Percentiles rank a stretch among this genome's conserved stretches.
Evolutionary conservation across 1,284 basidiomycete species (phyloP).

Genomic region (Puccinia horiana): DNA sequence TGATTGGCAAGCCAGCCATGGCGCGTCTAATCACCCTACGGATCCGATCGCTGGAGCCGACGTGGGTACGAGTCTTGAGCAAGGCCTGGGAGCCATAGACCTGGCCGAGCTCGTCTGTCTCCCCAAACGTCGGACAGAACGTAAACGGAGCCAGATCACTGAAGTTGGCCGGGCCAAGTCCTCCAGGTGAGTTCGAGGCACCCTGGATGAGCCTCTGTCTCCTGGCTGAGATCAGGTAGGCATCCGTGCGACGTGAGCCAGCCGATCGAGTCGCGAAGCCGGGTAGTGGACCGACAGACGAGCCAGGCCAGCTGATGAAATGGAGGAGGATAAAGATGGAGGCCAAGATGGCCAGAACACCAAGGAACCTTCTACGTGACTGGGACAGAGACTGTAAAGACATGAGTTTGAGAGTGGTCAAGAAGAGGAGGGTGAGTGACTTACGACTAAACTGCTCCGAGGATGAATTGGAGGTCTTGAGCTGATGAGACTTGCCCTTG

Average conservation of each 20-base stretch:
- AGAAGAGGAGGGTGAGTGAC: background rate
- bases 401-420: background rate
- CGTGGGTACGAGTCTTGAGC: slow-evolving; percentile 73
- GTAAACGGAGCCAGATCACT: slow-evolving; percentile 73
- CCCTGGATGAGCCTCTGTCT: slow-evolving; percentile 42
- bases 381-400: background rate
- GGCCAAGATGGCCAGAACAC: slow-evolving; percentile 24
- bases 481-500: background rate
- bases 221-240: slow-evolving; percentile 48
- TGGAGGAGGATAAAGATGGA: slow-evolving; percentile 43
- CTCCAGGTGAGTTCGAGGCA: slow-evolving; percentile 15
- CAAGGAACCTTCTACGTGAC: slow-evolving; percentile 40
- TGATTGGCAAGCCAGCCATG: slow-evolving; percentile 79
- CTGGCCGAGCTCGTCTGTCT: slow-evolving; percentile 72
- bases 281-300: slow-evolving; percentile 26
- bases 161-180: slow-evolving; percentile 47
- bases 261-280: slow-evolving; percentile 43
- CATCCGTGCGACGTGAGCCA: slow-evolving; percentile 41
- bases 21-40: slow-evolving; percentile 81
- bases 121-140: slow-evolving; percentile 84
- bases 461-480: slow-evolving; percentile 15
- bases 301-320: slow-evolving; percentile 45
- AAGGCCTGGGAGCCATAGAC: slow-evolving; percentile 77
- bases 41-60: slow-evolving; percentile 78
- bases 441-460: slow-evolving; percentile 11